phyloP scores from a whole-genome alignment of 2,329 filamentous ascomycete species.

The Basipetospora chlamydospora region DNA sequence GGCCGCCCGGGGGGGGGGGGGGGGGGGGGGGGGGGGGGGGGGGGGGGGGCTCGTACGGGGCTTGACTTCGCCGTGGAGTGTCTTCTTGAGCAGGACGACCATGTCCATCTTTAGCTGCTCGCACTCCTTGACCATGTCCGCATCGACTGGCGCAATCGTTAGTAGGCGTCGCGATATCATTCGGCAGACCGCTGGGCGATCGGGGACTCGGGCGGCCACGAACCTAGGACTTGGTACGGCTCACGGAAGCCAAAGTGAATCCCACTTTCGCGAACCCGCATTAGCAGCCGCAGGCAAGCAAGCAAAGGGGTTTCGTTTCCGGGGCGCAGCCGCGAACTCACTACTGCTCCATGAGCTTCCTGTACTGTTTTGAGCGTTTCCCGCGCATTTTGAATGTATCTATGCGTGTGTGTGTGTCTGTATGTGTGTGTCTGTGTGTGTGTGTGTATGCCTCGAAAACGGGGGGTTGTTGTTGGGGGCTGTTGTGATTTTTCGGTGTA shows the following conservation, averaged over 20 bases:
- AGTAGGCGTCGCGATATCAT: not conserved
- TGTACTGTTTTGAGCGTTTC: conserved; percentile 39
- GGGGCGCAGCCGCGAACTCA: no score
- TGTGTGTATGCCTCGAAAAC: no score
- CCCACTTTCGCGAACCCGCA: not conserved
- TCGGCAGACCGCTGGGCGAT: no score
- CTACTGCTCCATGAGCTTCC: conserved; percentile 89
- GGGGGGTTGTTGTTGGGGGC: not conserved
- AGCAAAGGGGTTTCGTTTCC: no score
- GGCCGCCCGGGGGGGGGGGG: no score
- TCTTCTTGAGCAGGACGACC: conserved; percentile 59
- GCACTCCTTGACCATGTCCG: conserved; percentile 69
- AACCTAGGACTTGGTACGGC: conserved; percentile 79
- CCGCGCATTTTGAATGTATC: conserved; percentile 26
- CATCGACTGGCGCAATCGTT: conserved; percentile 49
- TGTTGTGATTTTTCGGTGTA: no score
- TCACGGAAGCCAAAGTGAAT: conserved; percentile 67
- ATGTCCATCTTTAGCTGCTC: conserved; percentile 82
- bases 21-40: not conserved
- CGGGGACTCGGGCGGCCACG: no score
- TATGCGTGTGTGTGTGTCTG: no score
- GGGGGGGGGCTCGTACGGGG: conserved; percentile 41
- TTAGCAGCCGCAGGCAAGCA: no score
- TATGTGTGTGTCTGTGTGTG: no score
- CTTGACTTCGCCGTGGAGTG: conserved; percentile 64